phyloP scores from a whole-genome alignment of 2,329 filamentous ascomycete genomes.

The Fusarium keratoplasticum region DNA sequence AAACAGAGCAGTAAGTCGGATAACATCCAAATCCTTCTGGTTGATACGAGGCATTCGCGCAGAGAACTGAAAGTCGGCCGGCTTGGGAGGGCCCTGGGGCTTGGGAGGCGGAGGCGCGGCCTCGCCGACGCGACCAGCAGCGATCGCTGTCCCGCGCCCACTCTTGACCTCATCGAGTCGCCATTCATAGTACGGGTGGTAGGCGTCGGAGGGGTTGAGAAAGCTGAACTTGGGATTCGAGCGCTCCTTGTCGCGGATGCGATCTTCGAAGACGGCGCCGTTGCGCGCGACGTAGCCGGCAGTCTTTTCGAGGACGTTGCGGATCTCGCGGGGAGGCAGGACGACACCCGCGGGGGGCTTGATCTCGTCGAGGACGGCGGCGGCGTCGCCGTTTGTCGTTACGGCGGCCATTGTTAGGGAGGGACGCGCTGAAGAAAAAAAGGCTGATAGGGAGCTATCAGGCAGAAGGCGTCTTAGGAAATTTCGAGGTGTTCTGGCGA shows the following conservation, averaged over 20 bases:
- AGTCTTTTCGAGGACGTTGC: slow-evolving; percentile 89
- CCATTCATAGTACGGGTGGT: slow-evolving; percentile 92
- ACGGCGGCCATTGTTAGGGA: slow-evolving; percentile 46
- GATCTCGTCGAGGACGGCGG: slow-evolving; percentile 68
- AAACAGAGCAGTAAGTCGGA: slow-evolving; percentile 86
- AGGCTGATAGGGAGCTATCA: slow-evolving; percentile 19
- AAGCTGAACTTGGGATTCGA: slow-evolving; percentile 94
- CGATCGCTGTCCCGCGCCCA: slow-evolving; percentile 82
- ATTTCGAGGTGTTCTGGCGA: slow-evolving; percentile 40
- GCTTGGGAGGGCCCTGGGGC: slow-evolving; percentile 85
- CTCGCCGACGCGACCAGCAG: slow-evolving; percentile 79
- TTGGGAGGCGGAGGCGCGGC: slow-evolving; percentile 66
- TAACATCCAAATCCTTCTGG: slow-evolving; percentile 85
- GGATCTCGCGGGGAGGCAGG: slow-evolving; percentile 89
- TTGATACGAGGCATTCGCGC: slow-evolving; percentile 98
- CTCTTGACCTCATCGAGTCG: slow-evolving; percentile 86
- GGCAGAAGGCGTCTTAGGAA: slow-evolving; percentile 31
- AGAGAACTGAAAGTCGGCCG: slow-evolving; percentile 90
- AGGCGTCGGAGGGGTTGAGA: slow-evolving; percentile 81
- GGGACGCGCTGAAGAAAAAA: slow-evolving; percentile 9
- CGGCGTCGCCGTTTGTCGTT: slow-evolving; percentile 64
- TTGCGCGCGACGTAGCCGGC: slow-evolving; percentile 87
- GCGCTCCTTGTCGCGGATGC: slow-evolving; percentile 86
- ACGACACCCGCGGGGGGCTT: slow-evolving; percentile 87
- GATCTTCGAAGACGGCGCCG: slow-evolving; percentile 79